Percentiles rank a stretch among this genome's conserved stretches.
Conservation (phyloP, 371 early-diverging fungal genomes). For the Nematocida ironsii region DNA sequence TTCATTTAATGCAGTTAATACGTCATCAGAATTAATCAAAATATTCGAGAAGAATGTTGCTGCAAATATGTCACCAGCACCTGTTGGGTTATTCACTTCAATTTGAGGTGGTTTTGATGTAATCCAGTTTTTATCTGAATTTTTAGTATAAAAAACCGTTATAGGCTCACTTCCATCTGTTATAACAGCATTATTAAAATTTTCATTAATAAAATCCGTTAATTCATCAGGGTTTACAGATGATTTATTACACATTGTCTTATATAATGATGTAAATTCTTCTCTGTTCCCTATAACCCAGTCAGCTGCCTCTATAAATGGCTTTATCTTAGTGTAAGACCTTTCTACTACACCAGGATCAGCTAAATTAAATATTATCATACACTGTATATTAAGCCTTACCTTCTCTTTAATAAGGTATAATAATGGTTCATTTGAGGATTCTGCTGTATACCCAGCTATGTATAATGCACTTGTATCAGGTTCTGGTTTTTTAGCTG, state of each 20-base stretch:
- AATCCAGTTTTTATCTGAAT: background rate
- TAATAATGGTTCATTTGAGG: background rate
- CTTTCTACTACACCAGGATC: slow-evolving; percentile 48
- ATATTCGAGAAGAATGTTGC: slow-evolving; percentile 34
- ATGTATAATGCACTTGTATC: slow-evolving; percentile 13
- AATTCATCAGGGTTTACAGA: slow-evolving; percentile 6
- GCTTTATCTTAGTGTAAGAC: slow-evolving; percentile 4
- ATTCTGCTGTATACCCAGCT: slow-evolving; percentile 48
- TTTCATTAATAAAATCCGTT: background rate
- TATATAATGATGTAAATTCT: slow-evolving; percentile 20
- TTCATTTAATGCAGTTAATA: slow-evolving; percentile 3
- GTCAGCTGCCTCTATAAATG: slow-evolving; percentile 28
- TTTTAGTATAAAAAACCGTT: slow-evolving; percentile 4
- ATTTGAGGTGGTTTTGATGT: slow-evolving; percentile 10
- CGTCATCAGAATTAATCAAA: background rate
- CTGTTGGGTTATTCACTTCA: slow-evolving; percentile 41
- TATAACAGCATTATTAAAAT: slow-evolving; percentile 14
- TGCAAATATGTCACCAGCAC: slow-evolving; percentile 54
- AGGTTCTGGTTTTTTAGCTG: background rate
- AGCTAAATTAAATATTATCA: slow-evolving; percentile 30
- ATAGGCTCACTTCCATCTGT: slow-evolving; percentile 8
- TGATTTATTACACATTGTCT: background rate
- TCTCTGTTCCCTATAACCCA: slow-evolving; percentile 52
- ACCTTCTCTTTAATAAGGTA: background rate
- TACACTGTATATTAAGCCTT: too few species aligned